A percentile compares a stretch with the other conserved stretches of the same genome.
phyloP scores from a whole-genome alignment of 1,284 basidiomycete genomes.

The Blastosporella zonata region DNA sequence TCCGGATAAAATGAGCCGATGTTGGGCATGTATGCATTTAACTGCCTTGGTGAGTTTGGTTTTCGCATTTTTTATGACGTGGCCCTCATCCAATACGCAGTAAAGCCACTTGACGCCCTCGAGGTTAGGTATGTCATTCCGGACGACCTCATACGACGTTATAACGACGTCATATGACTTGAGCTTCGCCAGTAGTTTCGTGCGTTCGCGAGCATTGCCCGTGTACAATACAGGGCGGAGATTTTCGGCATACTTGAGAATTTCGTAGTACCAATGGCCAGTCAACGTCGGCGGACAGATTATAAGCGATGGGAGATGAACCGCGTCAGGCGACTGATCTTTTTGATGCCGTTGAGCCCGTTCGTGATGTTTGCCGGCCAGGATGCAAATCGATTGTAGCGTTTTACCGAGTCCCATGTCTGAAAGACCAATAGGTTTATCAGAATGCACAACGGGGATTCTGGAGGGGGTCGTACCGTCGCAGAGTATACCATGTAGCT shows the following conservation, averaged over 20 bases:
- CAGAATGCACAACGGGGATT: background rate
- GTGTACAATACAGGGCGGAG: conserved; percentile 88
- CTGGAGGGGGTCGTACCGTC: conserved; percentile 66
- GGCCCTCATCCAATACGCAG: conserved; percentile 97
- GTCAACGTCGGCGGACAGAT: conserved; percentile 96
- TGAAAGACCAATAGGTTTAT: conserved; percentile 30
- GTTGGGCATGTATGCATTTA: conserved; percentile 87
- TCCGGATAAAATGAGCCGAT: conserved; percentile 92
- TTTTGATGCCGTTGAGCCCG: conserved; percentile 69
- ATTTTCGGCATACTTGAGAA: conserved; percentile 89
- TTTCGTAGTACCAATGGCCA: conserved; percentile 99
- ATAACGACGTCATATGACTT: conserved; percentile 85
- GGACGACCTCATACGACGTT: conserved; percentile 96
- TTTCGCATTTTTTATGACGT: conserved; percentile 98
- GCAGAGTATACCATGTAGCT: conserved; percentile 96
- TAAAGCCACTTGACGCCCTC: conserved; percentile 87
- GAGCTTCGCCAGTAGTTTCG: conserved; percentile 64
- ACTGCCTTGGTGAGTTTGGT: conserved; percentile 98
- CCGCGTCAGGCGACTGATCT: conserved; percentile 72
- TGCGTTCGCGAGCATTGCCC: conserved; percentile 87
- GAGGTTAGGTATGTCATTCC: conserved; percentile 88
- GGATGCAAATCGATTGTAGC: conserved; percentile 95
- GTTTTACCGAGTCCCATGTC: conserved; percentile 99
- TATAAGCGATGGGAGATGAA: conserved; percentile 92
- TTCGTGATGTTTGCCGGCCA: conserved; percentile 93